Evolutionary conservation across 257 asterid species (phyloP), one percentile per base, ranked within the genome.

Genomic region (Penstemon newberryi): DNA sequence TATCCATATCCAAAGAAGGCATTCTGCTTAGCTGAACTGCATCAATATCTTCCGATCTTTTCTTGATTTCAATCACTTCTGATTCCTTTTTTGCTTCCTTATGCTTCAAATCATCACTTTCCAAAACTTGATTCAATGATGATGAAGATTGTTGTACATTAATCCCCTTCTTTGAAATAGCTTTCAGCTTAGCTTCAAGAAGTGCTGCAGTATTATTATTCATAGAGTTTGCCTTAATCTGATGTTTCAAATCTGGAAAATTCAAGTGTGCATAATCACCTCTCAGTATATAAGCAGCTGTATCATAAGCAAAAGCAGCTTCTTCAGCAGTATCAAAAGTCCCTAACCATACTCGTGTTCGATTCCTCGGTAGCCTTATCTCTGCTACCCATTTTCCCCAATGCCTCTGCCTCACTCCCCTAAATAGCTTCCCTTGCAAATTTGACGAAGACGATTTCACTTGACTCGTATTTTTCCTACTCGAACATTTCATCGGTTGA

Each of bases 1-100:
- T 74, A 39, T 91, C 97, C 96, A 91, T 88, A 45, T 91, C 96
- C 79, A 88, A 39, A 50, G 97, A 91, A 47, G 97, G 97, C 81
- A 88, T 74, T 75, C 88, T 88, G 80, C 92, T 88, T 18, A 88
- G 60, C 75, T 87, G 95, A 73, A 85, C 86, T 64, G 69, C 80
- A 60, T 84, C 90, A 70, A 45, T 67, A 56, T 78, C 88, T 47
- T 80, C 85, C 8, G 70, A 66, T 43, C 69, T 78, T 37, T 66
- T 79, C 79, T 76, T 77, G 25, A 54, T 54, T 56, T 67, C 80
- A 39, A 46, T 33, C 57, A 11, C 71, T 10, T 56, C 57, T 25
- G n/a, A 12, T 15, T 6, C 25, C 50, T 7, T 18, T 49, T 64
- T 40, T 5, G 38, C 43, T 12, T 37, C 19, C 15, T 61, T 56